Conservation (phyloP, 192 early-diverging fungal species). For the Rhizophagus sp. region DNA sequence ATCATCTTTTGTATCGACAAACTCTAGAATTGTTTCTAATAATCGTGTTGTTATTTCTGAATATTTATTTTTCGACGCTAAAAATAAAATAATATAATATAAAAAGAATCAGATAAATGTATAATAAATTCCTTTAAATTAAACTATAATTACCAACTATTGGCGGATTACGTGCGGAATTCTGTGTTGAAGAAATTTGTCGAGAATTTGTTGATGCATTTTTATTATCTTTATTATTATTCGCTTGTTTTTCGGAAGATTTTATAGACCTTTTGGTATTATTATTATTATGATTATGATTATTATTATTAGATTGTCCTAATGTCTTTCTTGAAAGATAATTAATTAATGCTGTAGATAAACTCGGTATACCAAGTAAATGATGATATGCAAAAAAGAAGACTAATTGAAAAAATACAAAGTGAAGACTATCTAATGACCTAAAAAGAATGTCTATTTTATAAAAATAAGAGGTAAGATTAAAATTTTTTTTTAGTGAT, state of each 20-base stretch:
- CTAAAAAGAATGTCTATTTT: constrained; percentile 35
- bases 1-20: constrained; percentile 31
- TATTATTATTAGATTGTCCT: constrained; percentile 4
- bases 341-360: constrained; percentile 34
- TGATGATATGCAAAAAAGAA: constrained; percentile 42
- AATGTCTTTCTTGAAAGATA: constrained; percentile 27
- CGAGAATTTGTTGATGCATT: no score
- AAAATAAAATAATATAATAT: neutral
- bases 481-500: no score
- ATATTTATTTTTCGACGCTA: constrained; percentile 18
- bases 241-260: neutral
- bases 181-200: neutral
- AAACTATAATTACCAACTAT: no score
- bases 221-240: no score
- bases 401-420: constrained; percentile 43
- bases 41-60: constrained; percentile 31
- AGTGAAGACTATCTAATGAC: constrained; percentile 38
- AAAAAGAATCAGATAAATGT: neutral
- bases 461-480: neutral
- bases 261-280: constrained; percentile 8
- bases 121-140: no score
- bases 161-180: neutral
- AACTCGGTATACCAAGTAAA: constrained; percentile 36
- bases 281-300: constrained; percentile 25
- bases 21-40: constrained; percentile 38